These are phyloP conservation scores for Daldinia concentrica DNA, from an alignment of 495 filamentous ascomycete species.

Conservation along the genomic window DNA sequence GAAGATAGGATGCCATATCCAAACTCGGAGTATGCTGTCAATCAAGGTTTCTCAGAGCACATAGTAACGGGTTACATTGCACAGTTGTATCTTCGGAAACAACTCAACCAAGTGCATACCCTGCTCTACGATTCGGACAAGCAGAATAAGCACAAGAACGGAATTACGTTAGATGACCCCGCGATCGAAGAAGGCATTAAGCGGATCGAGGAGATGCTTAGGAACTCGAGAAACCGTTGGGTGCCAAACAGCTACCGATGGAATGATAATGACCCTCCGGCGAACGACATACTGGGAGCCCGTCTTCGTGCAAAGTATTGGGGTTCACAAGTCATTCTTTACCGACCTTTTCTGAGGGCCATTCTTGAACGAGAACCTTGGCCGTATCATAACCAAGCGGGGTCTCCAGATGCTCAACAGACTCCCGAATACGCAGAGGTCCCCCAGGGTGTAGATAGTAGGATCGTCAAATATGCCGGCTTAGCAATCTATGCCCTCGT, in stretches of 20 bases:
- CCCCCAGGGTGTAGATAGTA: conserved; percentile 51
- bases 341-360: conserved; percentile 78
- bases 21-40: conserved; percentile 54
- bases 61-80: conserved; percentile 84
- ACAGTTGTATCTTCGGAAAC: conserved; percentile 85
- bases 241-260: conserved; percentile 64
- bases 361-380: conserved; percentile 59
- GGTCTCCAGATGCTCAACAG: conserved; percentile 38
- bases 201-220: conserved; percentile 46
- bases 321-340: conserved; percentile 88
- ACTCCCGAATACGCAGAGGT: conserved; percentile 39
- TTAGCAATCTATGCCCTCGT: conserved; percentile 77
- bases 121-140: conserved; percentile 75
- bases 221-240: conserved; percentile 44
- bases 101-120: conserved; percentile 84
- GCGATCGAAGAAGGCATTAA: conserved; percentile 43
- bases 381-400: conserved; percentile 39
- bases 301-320: conserved; percentile 94
- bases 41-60: conserved; percentile 55
- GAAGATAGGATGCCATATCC: conserved; percentile 75
- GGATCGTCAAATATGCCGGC: conserved; percentile 62
- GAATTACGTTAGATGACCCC: conserved; percentile 42
- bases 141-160: conserved; percentile 44
- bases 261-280: conserved; percentile 71
- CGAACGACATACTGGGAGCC: conserved; percentile 80